A percentile compares a stretch with the other conserved stretches of the same genome.
phyloP scores from a whole-genome alignment of 305 asterid genomes.

The Rubia tinctorum region DNA sequence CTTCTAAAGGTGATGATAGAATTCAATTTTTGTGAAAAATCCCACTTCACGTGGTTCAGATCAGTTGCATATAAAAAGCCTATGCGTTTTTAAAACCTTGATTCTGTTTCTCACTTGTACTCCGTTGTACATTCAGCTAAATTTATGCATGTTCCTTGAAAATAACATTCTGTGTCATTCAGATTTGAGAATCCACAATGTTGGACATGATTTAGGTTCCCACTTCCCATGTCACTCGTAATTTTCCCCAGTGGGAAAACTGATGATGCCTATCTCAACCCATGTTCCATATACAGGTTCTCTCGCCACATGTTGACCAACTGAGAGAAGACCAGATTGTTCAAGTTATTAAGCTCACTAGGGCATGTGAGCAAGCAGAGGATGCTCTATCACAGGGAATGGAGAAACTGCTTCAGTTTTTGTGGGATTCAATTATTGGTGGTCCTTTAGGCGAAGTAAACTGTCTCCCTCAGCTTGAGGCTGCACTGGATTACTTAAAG shows the following conservation, averaged over 20 bases:
- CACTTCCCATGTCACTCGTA: background rate
- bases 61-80: background rate
- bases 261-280: background rate
- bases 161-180: background rate
- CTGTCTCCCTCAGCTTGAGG: conserved; percentile 56
- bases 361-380: conserved; percentile 90
- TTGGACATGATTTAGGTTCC: background rate
- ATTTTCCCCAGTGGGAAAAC: background rate
- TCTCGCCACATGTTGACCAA: conserved; percentile 52
- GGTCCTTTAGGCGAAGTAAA: conserved; percentile 50
- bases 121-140: background rate
- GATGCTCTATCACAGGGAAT: conserved; percentile 88
- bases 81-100: background rate
- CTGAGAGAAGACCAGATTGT: conserved; percentile 48
- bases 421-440: conserved; percentile 51
- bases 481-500: conserved; percentile 66
- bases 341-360: conserved; percentile 47
- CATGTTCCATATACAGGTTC: conserved; percentile 39
- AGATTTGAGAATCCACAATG: background rate
- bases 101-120: background rate
- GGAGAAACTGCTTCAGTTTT: conserved; percentile 62
- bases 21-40: background rate
- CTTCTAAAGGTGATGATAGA: conserved; percentile 61
- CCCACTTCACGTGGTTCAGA: background rate
- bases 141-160: background rate